phyloP scores from a whole-genome alignment of 2,329 filamentous ascomycete species.

The Alternaria sp. region DNA sequence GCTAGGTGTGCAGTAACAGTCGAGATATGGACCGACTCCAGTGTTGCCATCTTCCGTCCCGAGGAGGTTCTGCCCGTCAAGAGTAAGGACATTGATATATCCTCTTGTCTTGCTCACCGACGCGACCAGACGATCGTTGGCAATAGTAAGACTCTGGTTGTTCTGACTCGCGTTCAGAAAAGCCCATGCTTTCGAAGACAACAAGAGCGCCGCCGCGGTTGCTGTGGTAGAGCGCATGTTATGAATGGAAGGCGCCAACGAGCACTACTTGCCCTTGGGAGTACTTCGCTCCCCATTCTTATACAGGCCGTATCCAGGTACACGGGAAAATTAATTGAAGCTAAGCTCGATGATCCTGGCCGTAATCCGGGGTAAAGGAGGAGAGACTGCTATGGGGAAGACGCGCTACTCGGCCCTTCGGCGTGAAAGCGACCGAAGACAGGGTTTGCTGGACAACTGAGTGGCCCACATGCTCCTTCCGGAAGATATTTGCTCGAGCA shows the following conservation, averaged over 20 bases:
- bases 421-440: conserved; percentile 22
- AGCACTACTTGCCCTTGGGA: neutral
- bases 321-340: conserved; percentile 27
- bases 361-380: conserved; percentile 24
- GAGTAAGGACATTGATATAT: conserved; percentile 50
- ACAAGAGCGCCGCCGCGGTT: conserved; percentile 12
- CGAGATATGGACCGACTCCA: conserved; percentile 51
- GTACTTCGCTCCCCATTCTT: conserved; percentile 11
- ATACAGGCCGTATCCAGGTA: conserved; percentile 10
- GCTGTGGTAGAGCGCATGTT: conserved; percentile 20
- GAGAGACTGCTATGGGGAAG: conserved; percentile 12
- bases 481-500: too few species aligned
- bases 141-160: conserved; percentile 43
- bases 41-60: conserved; percentile 27
- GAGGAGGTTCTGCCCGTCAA: conserved; percentile 52
- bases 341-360: conserved; percentile 11
- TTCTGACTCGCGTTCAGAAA: conserved; percentile 25
- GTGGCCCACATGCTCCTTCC: neutral
- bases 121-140: conserved; percentile 55
- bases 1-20: conserved; percentile 52
- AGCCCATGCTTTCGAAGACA: conserved; percentile 18
- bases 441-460: neutral
- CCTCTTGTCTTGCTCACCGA: conserved; percentile 54
- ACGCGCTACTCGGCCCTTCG: conserved; percentile 20
- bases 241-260: neutral